Percentiles rank a stretch among this genome's conserved stretches.
Evolutionary conservation across 2,329 filamentous ascomycete genomes (phyloP).

Genomic region (Cyphellophora europaea): DNA sequence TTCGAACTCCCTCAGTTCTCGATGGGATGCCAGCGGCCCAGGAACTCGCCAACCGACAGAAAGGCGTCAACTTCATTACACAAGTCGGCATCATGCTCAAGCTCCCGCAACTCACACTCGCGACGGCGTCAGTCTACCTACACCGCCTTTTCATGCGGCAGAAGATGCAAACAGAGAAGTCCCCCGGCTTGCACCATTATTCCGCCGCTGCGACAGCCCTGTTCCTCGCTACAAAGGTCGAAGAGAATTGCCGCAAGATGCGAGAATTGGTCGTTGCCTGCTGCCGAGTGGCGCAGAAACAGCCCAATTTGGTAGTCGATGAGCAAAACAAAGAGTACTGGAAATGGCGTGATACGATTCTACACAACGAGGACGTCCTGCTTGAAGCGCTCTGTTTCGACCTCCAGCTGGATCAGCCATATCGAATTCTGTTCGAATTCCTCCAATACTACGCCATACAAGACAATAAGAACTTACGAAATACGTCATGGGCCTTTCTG

Average conservation of each 20-base stretch:
- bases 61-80: constrained; percentile 93
- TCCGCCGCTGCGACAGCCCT: constrained; percentile 85
- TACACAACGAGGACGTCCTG: constrained; percentile 86
- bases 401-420: constrained; percentile 79
- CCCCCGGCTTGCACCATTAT: constrained; percentile 75
- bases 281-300: constrained; percentile 90
- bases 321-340: constrained; percentile 98
- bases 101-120: constrained; percentile 82
- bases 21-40: constrained; percentile 70
- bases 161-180: constrained; percentile 64
- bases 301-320: constrained; percentile 78
- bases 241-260: constrained; percentile 93
- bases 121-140: constrained; percentile 88
- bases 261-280: constrained; percentile 90
- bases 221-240: constrained; percentile 92
- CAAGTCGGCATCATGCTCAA: constrained; percentile 90
- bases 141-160: constrained; percentile 92
- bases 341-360: constrained; percentile 91
- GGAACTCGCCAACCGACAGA: constrained; percentile 72
- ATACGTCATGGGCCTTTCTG: constrained; percentile 86
- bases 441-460: constrained; percentile 63
- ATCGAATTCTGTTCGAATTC: constrained; percentile 73
- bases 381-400: constrained; percentile 91
- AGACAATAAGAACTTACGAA: constrained; percentile 72
- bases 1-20: constrained; percentile 71